These are phyloP conservation scores for Tagetes erecta DNA, from an alignment of 129 eudicot species.

Conservation along the genomic window DNA sequence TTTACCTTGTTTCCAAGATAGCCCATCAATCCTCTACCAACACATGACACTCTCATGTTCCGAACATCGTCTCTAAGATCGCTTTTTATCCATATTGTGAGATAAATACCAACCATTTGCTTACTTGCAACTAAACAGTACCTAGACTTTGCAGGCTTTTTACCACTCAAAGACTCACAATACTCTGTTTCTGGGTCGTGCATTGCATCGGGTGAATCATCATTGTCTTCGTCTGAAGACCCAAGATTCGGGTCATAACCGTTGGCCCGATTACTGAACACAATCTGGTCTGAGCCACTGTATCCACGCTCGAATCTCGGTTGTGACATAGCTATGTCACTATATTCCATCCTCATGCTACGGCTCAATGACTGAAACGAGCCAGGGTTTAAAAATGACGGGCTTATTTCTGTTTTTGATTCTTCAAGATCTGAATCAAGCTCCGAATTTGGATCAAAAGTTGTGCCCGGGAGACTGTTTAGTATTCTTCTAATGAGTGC, in stretches of 20 bases:
- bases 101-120: conserved; percentile 95
- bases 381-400: conserved; percentile 56
- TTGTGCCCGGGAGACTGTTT: conserved; percentile 73
- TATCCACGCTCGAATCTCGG: conserved; percentile 65
- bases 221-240: conserved; percentile 71
- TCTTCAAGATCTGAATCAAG: conserved; percentile 68
- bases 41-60: conserved; percentile 87
- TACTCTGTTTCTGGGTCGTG: conserved; percentile 50
- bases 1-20: conserved; percentile 97
- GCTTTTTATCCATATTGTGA: conserved; percentile 84
- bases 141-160: conserved; percentile 48
- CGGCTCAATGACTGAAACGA: conserved; percentile 71
- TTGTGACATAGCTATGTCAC: conserved; percentile 47
- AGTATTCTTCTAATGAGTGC: conserved; percentile 69
- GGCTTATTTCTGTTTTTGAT: conserved; percentile 43
- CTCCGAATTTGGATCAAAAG: conserved; percentile 54
- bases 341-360: conserved; percentile 67
- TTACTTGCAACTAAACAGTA: conserved; percentile 93
- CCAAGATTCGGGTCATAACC: conserved; percentile 48
- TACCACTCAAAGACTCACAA: conserved; percentile 45
- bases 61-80: conserved; percentile 70
- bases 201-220: conserved; percentile 52
- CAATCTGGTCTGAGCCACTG: conserved; percentile 67
- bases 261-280: conserved; percentile 47
- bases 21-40: conserved; percentile 98